Evolutionary conservation across 1,284 basidiomycete species (phyloP).

Genomic region (Moniliophthora roreri): DNA sequence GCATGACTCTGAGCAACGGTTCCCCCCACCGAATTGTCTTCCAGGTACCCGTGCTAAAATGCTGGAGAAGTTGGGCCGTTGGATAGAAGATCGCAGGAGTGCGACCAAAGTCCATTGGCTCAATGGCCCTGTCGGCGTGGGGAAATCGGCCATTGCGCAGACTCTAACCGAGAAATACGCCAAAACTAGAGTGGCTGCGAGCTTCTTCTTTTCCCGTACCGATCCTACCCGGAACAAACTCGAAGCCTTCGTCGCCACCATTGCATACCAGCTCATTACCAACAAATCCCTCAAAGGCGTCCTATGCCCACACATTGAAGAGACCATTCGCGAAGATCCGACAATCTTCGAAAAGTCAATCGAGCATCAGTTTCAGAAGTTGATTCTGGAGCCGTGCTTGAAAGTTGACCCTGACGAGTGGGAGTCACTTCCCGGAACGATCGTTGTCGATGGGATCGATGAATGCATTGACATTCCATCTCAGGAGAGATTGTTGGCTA

Average conservation of each 20-base stretch:
- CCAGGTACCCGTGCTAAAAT: no score
- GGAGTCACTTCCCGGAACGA: background rate
- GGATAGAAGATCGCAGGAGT: no score
- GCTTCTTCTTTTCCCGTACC: background rate
- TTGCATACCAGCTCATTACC: background rate
- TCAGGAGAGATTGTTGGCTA: background rate
- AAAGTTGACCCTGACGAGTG: background rate
- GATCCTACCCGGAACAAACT: background rate
- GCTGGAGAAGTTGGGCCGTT: no score
- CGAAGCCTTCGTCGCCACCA: background rate
- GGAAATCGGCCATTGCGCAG: background rate
- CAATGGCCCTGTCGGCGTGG: background rate
- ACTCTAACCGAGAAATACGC: background rate
- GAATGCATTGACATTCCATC: background rate
- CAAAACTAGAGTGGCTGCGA: background rate
- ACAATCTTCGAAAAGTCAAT: background rate
- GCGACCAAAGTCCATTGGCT: background rate
- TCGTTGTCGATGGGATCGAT: conserved; percentile 2
- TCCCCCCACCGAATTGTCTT: no score
- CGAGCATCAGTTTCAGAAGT: background rate
- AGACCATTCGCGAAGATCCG: background rate
- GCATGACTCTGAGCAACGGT: no score
- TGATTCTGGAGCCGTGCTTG: background rate
- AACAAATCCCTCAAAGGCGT: background rate
- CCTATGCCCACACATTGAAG: background rate